Conservation (phyloP, 345 rosid genomes). For the Balakata baccata region DNA sequence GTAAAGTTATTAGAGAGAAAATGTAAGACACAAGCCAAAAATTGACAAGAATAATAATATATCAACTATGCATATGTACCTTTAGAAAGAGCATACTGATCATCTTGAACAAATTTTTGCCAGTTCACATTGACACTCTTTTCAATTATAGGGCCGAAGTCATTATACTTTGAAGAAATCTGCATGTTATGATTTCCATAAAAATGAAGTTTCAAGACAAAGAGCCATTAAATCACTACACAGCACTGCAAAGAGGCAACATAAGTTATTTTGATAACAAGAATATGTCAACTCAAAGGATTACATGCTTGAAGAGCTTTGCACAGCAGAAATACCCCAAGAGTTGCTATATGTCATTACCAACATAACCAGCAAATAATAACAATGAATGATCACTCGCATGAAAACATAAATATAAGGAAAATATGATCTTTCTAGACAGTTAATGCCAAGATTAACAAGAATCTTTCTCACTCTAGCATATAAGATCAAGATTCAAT, state of each 20-base stretch:
- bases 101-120: slow-evolving; percentile 40
- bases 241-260: background rate
- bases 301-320: background rate
- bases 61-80: slow-evolving; percentile 31
- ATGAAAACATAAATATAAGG: background rate
- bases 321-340: background rate
- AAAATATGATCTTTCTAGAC: background rate
- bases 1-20: background rate
- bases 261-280: background rate
- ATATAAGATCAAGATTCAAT: background rate
- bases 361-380: background rate
- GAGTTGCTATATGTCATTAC: too few relatives aligned
- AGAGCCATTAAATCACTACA: background rate
- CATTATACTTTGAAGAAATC: slow-evolving; percentile 32
- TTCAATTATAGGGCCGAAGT: slow-evolving; percentile 33
- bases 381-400: background rate
- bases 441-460: background rate
- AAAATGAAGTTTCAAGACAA: background rate
- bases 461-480: background rate
- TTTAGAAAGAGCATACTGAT: slow-evolving; percentile 31
- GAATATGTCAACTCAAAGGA: slow-evolving; percentile 1
- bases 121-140: slow-evolving; percentile 39
- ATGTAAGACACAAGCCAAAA: background rate
- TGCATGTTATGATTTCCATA: slow-evolving; percentile 1
- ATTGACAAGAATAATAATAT: background rate